Evolutionary conservation across 139 green algal species (phyloP), one percentile per base, ranked within the genome.

Genomic region (Chlamydomonas sp.): DNA sequence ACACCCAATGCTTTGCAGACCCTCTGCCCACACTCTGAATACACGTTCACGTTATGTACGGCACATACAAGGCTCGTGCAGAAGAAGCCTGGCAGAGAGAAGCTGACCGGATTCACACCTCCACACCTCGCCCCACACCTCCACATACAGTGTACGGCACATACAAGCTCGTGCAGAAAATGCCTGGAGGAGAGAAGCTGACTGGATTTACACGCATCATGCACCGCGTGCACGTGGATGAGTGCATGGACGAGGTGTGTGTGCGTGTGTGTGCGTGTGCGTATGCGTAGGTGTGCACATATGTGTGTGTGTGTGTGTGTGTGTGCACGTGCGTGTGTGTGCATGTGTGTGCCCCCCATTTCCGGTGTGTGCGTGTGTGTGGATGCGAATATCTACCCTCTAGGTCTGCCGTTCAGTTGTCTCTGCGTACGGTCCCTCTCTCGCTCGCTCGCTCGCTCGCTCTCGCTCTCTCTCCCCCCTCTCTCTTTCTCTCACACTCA

Each of bases 171-270:
- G 81, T 87, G 0, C 83, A 88, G 72, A 39, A 78, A 54, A 80
- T 84, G 81, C 81, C 82, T 4, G 86, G 84, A 0, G 89, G 89
- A 0, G 80, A 91, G 3, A 83, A 79, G 28, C 76, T 96, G 67
- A 83, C 81, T 26, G 89, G 73, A 38, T 96, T 97, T 77, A 97
- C 91, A 0, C 81, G 91, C 43, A 90, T 97, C 65, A 76, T 97
- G 59, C 90, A 97, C 72, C 74, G 90, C 29, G 85, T 83, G 30
- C 67, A 71, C 54, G 69, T 76, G 20, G 90, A 95, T 57, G 61
- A 76, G 31, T 80, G 92, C 24, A 87, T 91, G 71, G 48, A 81
- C 8, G 86, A 92, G 83, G 79, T 93, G 24, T n/a, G n/a, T n/a
- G n/a, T n/a, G n/a, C n/a, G n/a, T n/a, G n/a, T n/a, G n/a, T n/a